A percentile compares a stretch with the other conserved stretches of the same genome.
Conservation (phyloP, 2,329 filamentous ascomycete species). For the Fusarium xylarioides region DNA sequence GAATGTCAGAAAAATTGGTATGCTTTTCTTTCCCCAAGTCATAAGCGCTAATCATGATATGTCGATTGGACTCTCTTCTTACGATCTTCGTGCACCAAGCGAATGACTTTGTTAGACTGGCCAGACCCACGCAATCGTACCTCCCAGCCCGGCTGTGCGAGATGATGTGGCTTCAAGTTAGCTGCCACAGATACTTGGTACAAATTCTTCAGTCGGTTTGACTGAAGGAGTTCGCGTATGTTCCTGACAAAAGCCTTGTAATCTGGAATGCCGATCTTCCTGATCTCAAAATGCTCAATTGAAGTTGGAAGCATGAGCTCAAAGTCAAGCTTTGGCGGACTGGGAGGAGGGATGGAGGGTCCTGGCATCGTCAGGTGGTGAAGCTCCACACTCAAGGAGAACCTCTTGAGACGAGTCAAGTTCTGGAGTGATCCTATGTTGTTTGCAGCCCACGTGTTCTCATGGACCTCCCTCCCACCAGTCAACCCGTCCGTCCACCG, state of each 20-base stretch:
- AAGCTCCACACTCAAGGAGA: not conserved
- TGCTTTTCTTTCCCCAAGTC: not conserved
- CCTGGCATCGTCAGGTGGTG: not conserved
- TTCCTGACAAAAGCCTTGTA: not conserved
- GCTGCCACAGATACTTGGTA: not conserved
- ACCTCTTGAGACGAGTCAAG: not conserved
- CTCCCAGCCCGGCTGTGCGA: not conserved
- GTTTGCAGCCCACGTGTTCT: not conserved
- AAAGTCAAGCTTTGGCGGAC: not conserved
- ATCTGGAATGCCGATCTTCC: not conserved
- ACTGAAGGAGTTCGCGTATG: not conserved
- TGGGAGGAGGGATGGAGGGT: not conserved
- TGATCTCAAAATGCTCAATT: not conserved
- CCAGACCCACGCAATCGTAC: not conserved
- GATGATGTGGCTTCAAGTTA: not conserved
- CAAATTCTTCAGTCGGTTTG: not conserved
- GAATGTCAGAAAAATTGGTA: too few relatives aligned
- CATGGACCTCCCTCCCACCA: not conserved
- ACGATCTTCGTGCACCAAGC: not conserved
- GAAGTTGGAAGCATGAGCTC: not conserved
- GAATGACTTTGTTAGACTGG: not conserved
- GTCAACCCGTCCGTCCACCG: not conserved
- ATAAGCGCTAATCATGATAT: not conserved
- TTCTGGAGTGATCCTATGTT: not conserved
- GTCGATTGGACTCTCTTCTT: not conserved